Base-by-base conservation (phyloP, 768 basidiomycete species). In the Rhodocollybia butyracea region DNA sequence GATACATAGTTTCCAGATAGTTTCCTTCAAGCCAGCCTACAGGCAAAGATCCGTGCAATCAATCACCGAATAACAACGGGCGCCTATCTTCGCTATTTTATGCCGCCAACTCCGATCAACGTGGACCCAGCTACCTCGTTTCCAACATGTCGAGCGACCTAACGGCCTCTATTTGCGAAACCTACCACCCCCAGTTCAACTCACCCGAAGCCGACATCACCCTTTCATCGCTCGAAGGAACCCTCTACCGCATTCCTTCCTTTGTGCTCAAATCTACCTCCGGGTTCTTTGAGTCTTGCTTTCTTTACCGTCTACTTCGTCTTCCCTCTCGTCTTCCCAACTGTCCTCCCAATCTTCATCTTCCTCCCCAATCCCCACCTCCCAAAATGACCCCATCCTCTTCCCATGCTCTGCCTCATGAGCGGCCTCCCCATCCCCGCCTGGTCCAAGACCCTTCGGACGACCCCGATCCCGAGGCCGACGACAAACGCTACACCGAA, bases 221-320 rank as follows among this genome's bases (percentile, higher is more conserved):
- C 42, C 64, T 81, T 32, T 70, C 71, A 34, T 72, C 76, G 7
- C 61, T 67, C 1, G 78, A 82, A 53, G 71, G 69, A 8, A 68
- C 72, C 2, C 59, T 68, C 8, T 81, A 82, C 60, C 74, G 71
- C 31, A 67, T 81, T 32, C 72, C 76, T 61, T 74, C 70, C 42
- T 56, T 74, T 41, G 70, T 76, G 32, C 59, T 83, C 34, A 68
- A 69, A 32, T 73, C 66, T 55, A 73, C 75, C 3, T 80, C 76
- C 12, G 61, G 73, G 1, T 65, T 80, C n/a, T 17, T 71, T 80
- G 57, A 60, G 61, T 32, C 64, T 66, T 32, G 68, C 69, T 72
- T 32, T 53, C 63, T 12, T 63, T 67, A 17, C 63, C 67, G 2
- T 59, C 61, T 12, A 56, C 60, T 0, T 10, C 5, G 8, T 52